Evolutionary conservation across 2,329 filamentous ascomycete species (phyloP).

Genomic region (Magnaporthales sp.): DNA sequence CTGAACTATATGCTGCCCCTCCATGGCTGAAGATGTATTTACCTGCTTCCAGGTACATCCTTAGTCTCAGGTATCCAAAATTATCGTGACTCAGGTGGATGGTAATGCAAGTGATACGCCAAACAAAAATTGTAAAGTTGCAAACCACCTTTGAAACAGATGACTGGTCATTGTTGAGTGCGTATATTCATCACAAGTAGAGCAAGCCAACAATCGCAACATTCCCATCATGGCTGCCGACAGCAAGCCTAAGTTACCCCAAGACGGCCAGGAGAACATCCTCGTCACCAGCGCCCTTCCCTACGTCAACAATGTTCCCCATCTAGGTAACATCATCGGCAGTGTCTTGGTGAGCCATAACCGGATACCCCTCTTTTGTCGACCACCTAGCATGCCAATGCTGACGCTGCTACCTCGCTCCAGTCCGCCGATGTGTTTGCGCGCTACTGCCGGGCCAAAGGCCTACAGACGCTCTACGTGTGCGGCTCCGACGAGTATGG

Average conservation of each 20-base stretch:
- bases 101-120: not conserved
- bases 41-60: not conserved
- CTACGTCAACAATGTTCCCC: constrained; percentile 58
- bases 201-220: not conserved
- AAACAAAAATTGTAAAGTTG: not conserved
- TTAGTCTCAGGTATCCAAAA: not conserved
- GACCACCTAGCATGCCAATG: not conserved
- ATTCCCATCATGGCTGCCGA: constrained; percentile 3
- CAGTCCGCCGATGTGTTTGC: constrained; percentile 75
- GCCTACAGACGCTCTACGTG: constrained; percentile 72
- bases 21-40: not conserved
- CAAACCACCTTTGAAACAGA: not conserved
- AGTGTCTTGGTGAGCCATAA: constrained; percentile 51
- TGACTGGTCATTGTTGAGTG: not conserved
- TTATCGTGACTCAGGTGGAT: not conserved
- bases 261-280: constrained; percentile 49
- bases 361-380: not conserved
- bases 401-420: not conserved
- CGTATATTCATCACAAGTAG: not conserved
- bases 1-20: not conserved
- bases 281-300: constrained; percentile 69
- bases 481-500: constrained; percentile 68
- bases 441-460: constrained; percentile 71
- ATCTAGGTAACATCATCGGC: constrained; percentile 82
- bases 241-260: constrained; percentile 2